A percentile compares a stretch with the other conserved stretches of the same genome.
Conservation (phyloP, 2,329 filamentous ascomycete genomes). For the Remersonia thermophila region DNA sequence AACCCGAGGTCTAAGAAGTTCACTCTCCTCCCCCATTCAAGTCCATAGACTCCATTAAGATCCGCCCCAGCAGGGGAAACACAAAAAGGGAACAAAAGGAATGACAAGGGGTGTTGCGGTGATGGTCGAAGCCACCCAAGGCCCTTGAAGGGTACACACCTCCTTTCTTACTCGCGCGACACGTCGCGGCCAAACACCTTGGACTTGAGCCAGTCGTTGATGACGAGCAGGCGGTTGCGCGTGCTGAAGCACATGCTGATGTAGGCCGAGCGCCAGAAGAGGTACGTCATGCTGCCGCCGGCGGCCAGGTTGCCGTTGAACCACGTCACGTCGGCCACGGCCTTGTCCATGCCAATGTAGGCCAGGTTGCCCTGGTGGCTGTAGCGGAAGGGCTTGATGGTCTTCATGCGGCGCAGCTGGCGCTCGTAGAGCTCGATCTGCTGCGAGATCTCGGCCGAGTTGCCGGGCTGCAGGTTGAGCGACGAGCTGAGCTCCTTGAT, state of each 20-base stretch:
- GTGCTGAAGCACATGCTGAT: constrained; percentile 99
- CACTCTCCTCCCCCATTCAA: neutral
- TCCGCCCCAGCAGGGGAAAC: constrained; percentile 1
- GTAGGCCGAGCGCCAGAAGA: constrained; percentile 97
- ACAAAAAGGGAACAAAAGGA: constrained; percentile 5
- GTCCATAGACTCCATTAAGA: constrained; percentile 14
- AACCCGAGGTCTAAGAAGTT: constrained; percentile 11
- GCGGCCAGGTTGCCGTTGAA: constrained; percentile 92
- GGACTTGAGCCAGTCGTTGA: constrained; percentile 93
- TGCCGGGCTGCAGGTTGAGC: constrained; percentile 48
- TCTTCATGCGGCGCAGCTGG: constrained; percentile 77
- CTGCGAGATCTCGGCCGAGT: constrained; percentile 53
- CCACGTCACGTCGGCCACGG: constrained; percentile 94
- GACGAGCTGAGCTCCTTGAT: constrained; percentile 55
- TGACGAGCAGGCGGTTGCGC: constrained; percentile 85
- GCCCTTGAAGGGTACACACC: too few species aligned
- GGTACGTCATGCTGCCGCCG: constrained; percentile 86
- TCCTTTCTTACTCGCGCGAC: constrained; percentile 58
- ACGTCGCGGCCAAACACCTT: constrained; percentile 95
- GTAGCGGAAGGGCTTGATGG: constrained; percentile 96
- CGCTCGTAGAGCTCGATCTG: constrained; percentile 82
- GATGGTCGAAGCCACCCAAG: too few species aligned
- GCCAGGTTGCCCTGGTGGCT: constrained; percentile 93
- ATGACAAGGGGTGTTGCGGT: too few species aligned
- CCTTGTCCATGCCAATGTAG: constrained; percentile 94